These are phyloP conservation scores for Arthrobotrys musiformis DNA, from an alignment of 2,329 filamentous ascomycete genomes.

Conservation along the genomic window DNA sequence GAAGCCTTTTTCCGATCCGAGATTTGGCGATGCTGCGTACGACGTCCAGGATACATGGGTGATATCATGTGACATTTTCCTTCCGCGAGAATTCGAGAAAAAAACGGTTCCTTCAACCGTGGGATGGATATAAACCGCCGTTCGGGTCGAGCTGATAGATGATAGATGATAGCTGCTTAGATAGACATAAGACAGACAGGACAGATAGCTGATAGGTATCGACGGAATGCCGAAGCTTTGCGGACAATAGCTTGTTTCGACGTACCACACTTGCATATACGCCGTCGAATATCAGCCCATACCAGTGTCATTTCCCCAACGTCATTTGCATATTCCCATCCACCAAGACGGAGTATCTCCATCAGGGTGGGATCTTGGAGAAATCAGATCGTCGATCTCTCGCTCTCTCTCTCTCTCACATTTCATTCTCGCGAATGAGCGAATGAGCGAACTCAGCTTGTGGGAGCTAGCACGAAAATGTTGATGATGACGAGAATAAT, in stretches of 20 bases:
- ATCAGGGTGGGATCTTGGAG: background rate
- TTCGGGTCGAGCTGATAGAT: slow-evolving; percentile 5
- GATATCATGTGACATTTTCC: slow-evolving; percentile 8
- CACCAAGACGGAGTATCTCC: slow-evolving; percentile 12
- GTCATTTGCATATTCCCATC: background rate
- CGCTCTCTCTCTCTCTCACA: background rate
- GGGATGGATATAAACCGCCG: slow-evolving; percentile 8
- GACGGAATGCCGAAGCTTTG: slow-evolving; percentile 9
- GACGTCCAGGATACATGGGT: background rate
- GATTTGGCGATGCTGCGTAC: slow-evolving; percentile 12
- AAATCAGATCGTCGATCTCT: background rate
- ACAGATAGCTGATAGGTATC: background rate
- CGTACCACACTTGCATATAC: slow-evolving; percentile 27
- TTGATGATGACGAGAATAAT: background rate
- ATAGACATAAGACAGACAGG: background rate
- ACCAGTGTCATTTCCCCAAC: slow-evolving; percentile 7
- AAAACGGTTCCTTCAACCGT: background rate
- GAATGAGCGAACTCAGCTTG: background rate
- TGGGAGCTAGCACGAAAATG: slow-evolving; percentile 12
- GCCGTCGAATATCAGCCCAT: slow-evolving; percentile 7
- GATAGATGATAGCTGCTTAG: background rate
- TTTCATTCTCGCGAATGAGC: background rate
- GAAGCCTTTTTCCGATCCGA: slow-evolving; percentile 16
- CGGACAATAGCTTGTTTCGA: slow-evolving; percentile 13
- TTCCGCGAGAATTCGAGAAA: slow-evolving; percentile 2